These are phyloP conservation scores for Rhododendron simsii DNA, from an alignment of 148 eudicot species.

Conservation along the genomic window DNA sequence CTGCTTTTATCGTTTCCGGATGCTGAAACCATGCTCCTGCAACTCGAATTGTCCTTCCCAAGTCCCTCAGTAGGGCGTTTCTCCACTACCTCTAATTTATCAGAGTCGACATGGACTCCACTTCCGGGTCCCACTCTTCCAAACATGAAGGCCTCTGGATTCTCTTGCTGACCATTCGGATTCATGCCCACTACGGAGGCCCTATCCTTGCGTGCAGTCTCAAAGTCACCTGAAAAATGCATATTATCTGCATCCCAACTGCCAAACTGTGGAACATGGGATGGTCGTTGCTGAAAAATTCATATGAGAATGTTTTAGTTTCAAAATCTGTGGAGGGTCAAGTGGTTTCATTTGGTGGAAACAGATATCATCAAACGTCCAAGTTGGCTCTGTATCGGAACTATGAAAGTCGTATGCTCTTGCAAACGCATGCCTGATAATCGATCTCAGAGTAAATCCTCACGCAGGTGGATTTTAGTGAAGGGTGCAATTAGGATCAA, in stretches of 20 bases:
- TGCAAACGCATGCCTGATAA: neutral
- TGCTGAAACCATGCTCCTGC: constrained; percentile 10
- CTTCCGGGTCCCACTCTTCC: neutral
- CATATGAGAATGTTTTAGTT: neutral
- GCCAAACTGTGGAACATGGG: constrained; percentile 48
- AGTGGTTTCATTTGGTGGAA: neutral
- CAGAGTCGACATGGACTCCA: neutral
- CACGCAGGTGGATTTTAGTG: neutral
- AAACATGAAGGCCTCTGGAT: constrained; percentile 41
- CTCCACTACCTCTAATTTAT: neutral
- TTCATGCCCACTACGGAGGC: constrained; percentile 22
- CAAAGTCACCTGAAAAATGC: constrained; percentile 42
- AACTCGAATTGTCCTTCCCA: neutral
- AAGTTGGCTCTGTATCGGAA: neutral
- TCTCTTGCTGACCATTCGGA: constrained; percentile 41
- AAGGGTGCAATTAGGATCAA: neutral
- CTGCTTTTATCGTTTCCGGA: constrained; percentile 22
- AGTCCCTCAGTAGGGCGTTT: neutral
- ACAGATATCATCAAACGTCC: neutral
- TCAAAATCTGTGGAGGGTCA: neutral
- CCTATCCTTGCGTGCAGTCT: constrained; percentile 38
- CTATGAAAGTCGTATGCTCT: neutral
- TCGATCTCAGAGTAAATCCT: neutral
- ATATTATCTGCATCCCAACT: constrained; percentile 39
- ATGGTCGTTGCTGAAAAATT: constrained; percentile 20